Evolutionary conservation across 805 yeast species (phyloP).

Genomic region (Tetrapisispora nanseiensis): DNA sequence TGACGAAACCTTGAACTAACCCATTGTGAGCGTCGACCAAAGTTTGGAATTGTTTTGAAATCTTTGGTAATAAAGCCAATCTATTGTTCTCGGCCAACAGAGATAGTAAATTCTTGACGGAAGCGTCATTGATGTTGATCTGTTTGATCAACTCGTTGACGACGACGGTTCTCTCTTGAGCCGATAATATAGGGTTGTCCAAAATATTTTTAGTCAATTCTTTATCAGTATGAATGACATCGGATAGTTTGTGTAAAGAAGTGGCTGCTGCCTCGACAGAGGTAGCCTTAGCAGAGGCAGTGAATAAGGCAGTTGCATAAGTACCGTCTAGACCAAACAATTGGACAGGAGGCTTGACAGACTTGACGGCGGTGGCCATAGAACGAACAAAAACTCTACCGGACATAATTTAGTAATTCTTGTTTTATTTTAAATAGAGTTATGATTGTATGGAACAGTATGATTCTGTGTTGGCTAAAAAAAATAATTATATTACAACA

Average conservation of each 20-base stretch:
- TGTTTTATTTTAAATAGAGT: neutral
- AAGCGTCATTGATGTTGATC: constrained; percentile 37
- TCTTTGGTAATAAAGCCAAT: constrained; percentile 54
- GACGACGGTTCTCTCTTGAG: constrained; percentile 62
- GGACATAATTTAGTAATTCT: constrained; percentile 35
- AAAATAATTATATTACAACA: too few species aligned
- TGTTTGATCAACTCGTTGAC: constrained; percentile 42
- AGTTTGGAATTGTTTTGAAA: constrained; percentile 61
- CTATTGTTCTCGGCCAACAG: constrained; percentile 95
- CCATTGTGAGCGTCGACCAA: constrained; percentile 87
- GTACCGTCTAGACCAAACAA: constrained; percentile 94
- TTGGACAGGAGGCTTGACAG: constrained; percentile 74
- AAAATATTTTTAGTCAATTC: constrained; percentile 49
- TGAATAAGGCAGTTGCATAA: constrained; percentile 88
- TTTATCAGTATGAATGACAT: constrained; percentile 48
- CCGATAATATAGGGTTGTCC: constrained; percentile 74
- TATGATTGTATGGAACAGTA: neutral
- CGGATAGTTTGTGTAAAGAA: constrained; percentile 49
- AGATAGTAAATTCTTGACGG: constrained; percentile 67
- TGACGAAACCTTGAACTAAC: constrained; percentile 84
- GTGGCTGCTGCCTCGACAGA: constrained; percentile 60
- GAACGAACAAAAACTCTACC: constrained; percentile 61
- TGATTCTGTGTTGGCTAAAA: too few species aligned
- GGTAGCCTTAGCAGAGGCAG: constrained; percentile 80
- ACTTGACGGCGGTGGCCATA: constrained; percentile 50